These are phyloP conservation scores for Prunus dulcis DNA, from an alignment of 306 rosid genomes.

Conservation along the genomic window DNA sequence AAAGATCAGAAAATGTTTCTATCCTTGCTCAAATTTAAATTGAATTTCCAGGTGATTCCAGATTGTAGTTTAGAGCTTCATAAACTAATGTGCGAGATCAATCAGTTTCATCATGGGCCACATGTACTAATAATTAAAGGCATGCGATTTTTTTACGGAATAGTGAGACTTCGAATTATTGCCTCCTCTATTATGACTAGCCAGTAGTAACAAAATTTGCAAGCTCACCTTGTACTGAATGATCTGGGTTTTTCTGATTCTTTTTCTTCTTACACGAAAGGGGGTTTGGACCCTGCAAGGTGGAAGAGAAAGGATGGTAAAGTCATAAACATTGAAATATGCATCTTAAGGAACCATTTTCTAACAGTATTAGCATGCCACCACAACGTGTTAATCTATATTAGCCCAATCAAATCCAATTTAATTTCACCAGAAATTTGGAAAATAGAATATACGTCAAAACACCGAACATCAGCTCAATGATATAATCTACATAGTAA, in stretches of 20 bases:
- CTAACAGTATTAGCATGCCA: not conserved
- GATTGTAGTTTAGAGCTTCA: not conserved
- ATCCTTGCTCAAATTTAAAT: not conserved
- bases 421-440: not conserved
- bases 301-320: not conserved
- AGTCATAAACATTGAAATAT: not conserved
- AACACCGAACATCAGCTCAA: not conserved
- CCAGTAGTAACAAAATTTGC: not conserved
- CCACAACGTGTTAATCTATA: not conserved
- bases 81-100: not conserved
- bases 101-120: not conserved
- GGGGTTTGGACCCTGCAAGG: constrained; percentile 82
- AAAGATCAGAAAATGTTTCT: not conserved
- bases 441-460: not conserved
- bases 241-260: constrained; percentile 36
- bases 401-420: not conserved
- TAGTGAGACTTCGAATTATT: not conserved
- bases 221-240: constrained; percentile 49
- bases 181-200: not conserved
- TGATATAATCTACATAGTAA: not conserved
- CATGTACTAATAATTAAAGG: not conserved
- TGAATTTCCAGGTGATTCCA: not conserved
- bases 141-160: not conserved
- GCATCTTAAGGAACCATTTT: not conserved
- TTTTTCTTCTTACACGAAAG: constrained; percentile 82